Evolutionary conservation across 257 asterid species (phyloP).

Genomic region (Hygrophila difformis): DNA sequence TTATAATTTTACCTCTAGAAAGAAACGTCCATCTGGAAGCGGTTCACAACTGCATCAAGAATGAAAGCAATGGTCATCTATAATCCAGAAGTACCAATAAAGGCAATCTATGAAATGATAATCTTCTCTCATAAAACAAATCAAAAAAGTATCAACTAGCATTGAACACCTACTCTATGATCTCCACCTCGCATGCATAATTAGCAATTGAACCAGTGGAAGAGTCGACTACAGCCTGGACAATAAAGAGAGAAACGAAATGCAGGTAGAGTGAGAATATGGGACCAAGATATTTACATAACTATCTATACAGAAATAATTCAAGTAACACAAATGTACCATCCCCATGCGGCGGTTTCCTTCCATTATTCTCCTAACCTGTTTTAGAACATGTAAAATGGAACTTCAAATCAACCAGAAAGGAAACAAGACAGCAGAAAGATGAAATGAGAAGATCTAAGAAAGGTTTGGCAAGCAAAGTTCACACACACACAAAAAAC

Average conservation of each 20-base stretch:
- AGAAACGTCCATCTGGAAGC: slow-evolving; percentile 97
- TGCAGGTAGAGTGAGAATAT: slow-evolving; percentile 16
- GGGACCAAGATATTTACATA: slow-evolving; percentile 4
- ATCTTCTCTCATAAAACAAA: neutral
- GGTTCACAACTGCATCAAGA: slow-evolving; percentile 88
- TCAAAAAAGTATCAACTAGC: slow-evolving; percentile 4
- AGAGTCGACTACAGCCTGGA: slow-evolving; percentile 65
- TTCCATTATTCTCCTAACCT: slow-evolving; percentile 99
- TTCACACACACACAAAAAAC: neutral
- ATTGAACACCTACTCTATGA: slow-evolving; percentile 64
- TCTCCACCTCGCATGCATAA: slow-evolving; percentile 96
- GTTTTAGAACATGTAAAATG: slow-evolving; percentile 18
- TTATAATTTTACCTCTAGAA: slow-evolving; percentile 64
- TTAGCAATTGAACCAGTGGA: slow-evolving; percentile 75
- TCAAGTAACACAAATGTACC: slow-evolving; percentile 29
- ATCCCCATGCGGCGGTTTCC: slow-evolving; percentile 99
- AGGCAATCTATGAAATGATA: slow-evolving; percentile 7
- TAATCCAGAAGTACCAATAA: slow-evolving; percentile 18
- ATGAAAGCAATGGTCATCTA: slow-evolving; percentile 18
- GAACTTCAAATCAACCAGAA: slow-evolving; percentile 14
- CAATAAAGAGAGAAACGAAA: slow-evolving; percentile 19
- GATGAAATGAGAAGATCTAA: too few species aligned
- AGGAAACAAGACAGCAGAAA: slow-evolving; percentile 1
- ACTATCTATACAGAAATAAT: slow-evolving; percentile 4
- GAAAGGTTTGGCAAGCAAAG: slow-evolving; percentile 5